Evolutionary conservation across 176 grass and related monocot genomes (phyloP).

Genomic region (Bothriochloa decipiens): DNA sequence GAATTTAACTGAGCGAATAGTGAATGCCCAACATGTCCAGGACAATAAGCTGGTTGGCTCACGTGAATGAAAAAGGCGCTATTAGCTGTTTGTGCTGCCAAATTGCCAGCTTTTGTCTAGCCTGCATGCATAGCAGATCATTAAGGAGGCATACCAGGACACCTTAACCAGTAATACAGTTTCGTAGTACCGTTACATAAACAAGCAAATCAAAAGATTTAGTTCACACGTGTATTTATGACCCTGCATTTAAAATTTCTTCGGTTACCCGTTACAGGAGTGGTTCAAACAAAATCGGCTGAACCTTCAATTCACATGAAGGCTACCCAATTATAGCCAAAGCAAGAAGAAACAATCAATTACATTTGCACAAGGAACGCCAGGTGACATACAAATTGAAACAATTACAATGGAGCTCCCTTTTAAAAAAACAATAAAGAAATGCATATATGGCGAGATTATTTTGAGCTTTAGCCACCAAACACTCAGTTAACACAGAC

Average conservation of each 20-base stretch:
- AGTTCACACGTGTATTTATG: neutral
- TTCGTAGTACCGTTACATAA: neutral
- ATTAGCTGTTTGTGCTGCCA: neutral
- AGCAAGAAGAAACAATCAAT: neutral
- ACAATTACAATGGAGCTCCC: neutral
- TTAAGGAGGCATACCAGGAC: neutral
- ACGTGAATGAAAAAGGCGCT: conserved; percentile 9
- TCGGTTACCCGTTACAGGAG: neutral
- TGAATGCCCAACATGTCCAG: neutral
- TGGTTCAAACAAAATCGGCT: neutral
- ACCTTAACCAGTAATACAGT: neutral
- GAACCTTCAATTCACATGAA: neutral
- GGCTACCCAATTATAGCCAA: neutral
- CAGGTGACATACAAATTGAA: neutral
- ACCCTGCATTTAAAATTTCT: neutral
- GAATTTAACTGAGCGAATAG: neutral
- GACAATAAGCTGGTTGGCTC: neutral
- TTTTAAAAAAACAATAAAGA: neutral
- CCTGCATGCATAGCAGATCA: conserved; percentile 7
- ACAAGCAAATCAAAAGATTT: neutral
- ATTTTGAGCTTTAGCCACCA: neutral
- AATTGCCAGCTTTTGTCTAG: neutral
- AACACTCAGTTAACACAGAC: neutral
- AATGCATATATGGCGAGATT: neutral
- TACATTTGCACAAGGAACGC: neutral